These are phyloP conservation scores for Entomophthora muscae DNA, from an alignment of 371 early-diverging fungal genomes.

Conservation along the genomic window DNA sequence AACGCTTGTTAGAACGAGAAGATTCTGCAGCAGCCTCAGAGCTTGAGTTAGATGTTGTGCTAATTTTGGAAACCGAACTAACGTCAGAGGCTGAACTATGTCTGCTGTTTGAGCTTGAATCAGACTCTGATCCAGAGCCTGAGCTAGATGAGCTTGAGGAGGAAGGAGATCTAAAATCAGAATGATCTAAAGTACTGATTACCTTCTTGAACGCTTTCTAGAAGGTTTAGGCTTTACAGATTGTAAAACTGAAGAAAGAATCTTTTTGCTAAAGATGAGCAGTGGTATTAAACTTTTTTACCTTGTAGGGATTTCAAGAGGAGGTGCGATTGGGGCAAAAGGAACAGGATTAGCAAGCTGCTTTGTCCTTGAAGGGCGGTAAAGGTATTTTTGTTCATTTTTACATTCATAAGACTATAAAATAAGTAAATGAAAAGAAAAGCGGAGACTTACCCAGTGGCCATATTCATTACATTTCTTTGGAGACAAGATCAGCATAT, in stretches of 20 bases:
- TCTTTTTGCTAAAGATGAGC: not conserved
- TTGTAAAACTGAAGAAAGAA: not conserved
- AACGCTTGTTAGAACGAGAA: not conserved
- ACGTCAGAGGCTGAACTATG: not conserved
- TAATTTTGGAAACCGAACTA: not conserved
- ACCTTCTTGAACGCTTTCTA: not conserved
- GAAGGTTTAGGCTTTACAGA: not conserved
- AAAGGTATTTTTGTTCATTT: constrained; percentile 6
- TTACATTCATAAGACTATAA: constrained; percentile 8
- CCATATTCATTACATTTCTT: constrained; percentile 7
- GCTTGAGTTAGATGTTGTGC: not conserved
- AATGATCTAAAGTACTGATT: not conserved
- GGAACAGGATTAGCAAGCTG: constrained; percentile 5
- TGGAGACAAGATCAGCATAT: not conserved
- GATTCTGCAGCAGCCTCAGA: not conserved
- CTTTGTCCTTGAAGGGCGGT: constrained; percentile 4
- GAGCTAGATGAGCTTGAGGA: not conserved
- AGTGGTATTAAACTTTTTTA: not conserved
- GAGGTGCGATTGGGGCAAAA: not conserved
- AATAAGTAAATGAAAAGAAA: not conserved
- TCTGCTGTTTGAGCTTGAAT: not conserved
- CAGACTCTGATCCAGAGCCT: not conserved
- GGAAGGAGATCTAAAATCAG: not conserved
- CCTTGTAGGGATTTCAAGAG: not conserved
- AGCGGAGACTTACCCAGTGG: constrained; percentile 3